Evolutionary conservation across 2,329 filamentous ascomycete genomes (phyloP).

Genomic region (Salinomyces thailandicus): DNA sequence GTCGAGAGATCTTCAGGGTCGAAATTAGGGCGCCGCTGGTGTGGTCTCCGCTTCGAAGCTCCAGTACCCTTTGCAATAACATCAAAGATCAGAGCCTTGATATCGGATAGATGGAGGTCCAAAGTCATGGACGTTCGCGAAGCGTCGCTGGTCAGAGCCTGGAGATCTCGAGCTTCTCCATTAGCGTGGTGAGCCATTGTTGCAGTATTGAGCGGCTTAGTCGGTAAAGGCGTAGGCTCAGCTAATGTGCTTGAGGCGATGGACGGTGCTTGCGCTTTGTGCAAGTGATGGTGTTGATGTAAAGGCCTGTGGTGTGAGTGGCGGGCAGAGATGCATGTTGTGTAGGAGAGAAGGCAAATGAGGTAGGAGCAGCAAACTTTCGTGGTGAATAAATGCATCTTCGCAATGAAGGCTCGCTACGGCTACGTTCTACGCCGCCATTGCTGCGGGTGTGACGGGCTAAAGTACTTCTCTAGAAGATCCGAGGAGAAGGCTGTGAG

Average conservation of each 20-base stretch:
- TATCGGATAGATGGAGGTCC: background rate
- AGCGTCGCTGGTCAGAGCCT: background rate
- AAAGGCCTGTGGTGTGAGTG: conserved; percentile 4
- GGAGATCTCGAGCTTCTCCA: background rate
- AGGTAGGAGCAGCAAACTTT: background rate
- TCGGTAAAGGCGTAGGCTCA: background rate
- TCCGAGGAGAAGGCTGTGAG: background rate
- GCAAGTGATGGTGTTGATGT: conserved; percentile 3
- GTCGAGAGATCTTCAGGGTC: too few species aligned
- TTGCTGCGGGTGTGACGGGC: too few species aligned
- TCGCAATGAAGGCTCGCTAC: background rate
- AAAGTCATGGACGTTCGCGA: background rate
- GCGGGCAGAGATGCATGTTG: background rate
- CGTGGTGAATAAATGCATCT: background rate
- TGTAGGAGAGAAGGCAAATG: background rate
- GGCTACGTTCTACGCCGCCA: too few species aligned
- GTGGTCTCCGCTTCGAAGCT: too few species aligned
- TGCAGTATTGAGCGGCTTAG: background rate
- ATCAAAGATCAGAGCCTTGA: background rate
- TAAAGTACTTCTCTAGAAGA: background rate
- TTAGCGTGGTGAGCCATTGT: background rate
- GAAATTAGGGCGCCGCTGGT: too few species aligned
- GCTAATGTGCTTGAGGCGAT: background rate
- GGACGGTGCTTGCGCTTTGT: background rate
- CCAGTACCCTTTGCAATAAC: too few species aligned